Percentiles rank a stretch among this genome's conserved stretches.
These are phyloP conservation scores for Xerocomellus dryophilus DNA, from an alignment of 768 basidiomycete species.

Conservation along the genomic window DNA sequence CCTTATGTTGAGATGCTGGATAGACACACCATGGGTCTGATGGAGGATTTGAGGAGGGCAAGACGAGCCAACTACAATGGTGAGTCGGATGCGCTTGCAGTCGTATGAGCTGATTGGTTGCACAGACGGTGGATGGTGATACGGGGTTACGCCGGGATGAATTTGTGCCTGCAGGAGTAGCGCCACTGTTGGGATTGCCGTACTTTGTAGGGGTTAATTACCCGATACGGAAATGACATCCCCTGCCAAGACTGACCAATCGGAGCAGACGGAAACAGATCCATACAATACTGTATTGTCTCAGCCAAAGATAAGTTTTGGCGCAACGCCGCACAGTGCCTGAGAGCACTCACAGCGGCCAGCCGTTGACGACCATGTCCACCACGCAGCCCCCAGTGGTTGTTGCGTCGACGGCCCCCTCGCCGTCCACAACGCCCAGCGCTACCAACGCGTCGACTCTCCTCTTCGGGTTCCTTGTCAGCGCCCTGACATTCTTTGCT, in stretches of 20 bases:
- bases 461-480: constrained; percentile 33
- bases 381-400: constrained; percentile 7
- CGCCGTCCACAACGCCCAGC: constrained; percentile 3
- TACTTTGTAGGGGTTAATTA: constrained; percentile 2
- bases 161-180: neutral
- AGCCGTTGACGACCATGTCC: constrained; percentile 22
- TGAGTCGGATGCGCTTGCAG: constrained; percentile 3
- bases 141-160: neutral
- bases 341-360: constrained; percentile 15
- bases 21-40: constrained; percentile 47
- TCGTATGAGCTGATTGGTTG: neutral
- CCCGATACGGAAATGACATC: neutral
- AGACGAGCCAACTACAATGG: constrained; percentile 21
- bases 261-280: constrained; percentile 6
- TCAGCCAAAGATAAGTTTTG: neutral
- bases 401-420: neutral
- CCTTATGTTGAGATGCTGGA: constrained; percentile 91
- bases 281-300: neutral
- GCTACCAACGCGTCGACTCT: constrained; percentile 22
- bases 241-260: constrained; percentile 17
- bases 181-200: neutral
- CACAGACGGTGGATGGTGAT: constrained; percentile 28
- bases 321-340: neutral
- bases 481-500: constrained; percentile 30
- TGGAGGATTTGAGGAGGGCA: constrained; percentile 30